Evolutionary conservation across 2,329 filamentous ascomycete genomes (phyloP).

Genomic region (Phialemoniopsis sp.): DNA sequence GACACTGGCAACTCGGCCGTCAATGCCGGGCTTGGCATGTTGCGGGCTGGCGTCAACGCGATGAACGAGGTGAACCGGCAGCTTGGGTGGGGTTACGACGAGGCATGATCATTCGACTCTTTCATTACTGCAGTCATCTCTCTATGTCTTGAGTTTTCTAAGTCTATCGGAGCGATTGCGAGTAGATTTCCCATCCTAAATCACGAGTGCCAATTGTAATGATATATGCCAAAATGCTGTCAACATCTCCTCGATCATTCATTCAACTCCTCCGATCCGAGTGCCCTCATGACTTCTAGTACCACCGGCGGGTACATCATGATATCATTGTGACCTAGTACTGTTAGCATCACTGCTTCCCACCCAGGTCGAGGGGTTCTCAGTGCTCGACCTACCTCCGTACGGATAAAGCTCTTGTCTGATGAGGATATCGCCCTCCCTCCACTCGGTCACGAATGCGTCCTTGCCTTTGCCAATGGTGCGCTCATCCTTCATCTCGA

Average conservation of each 20-base stretch:
- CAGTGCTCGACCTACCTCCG: conserved; percentile 40
- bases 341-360: conserved; percentile 8
- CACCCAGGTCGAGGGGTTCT: conserved; percentile 3
- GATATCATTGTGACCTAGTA: conserved; percentile 64
- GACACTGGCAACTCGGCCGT: conserved; percentile 31
- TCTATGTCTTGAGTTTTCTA: not conserved
- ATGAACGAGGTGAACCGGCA: conserved; percentile 50
- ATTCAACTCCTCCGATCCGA: conserved; percentile 31
- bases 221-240: not conserved
- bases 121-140: not conserved
- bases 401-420: conserved; percentile 50
- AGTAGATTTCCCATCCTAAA: not conserved
- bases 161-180: not conserved
- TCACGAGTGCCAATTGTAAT: too few relatives aligned
- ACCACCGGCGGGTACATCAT: conserved; percentile 61
- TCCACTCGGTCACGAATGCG: conserved; percentile 44
- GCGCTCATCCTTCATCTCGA: conserved; percentile 33
- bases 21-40: conserved; percentile 32
- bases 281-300: conserved; percentile 62
- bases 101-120: conserved; percentile 1
- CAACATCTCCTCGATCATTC: too few relatives aligned
- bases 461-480: conserved; percentile 38
- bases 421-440: conserved; percentile 40
- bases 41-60: conserved; percentile 44
- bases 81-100: conserved; percentile 45